phyloP scores from a whole-genome alignment of 257 asterid species.

The Paraleonurus japonicus region DNA sequence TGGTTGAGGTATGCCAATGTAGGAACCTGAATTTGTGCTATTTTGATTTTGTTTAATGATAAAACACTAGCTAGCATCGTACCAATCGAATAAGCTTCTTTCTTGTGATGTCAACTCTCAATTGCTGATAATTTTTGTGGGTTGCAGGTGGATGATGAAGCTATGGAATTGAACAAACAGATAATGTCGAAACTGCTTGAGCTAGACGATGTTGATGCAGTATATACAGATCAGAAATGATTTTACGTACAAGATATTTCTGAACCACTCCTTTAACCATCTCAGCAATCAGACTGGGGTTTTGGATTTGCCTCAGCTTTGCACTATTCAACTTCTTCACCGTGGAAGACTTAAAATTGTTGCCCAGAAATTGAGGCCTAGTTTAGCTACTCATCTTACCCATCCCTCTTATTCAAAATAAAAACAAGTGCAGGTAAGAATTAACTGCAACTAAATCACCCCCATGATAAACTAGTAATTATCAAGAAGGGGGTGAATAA shows the following conservation, averaged over 20 bases:
- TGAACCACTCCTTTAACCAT: neutral
- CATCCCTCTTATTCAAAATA: neutral
- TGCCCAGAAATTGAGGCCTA: neutral
- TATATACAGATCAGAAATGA: conserved; percentile 78
- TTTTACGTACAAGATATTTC: neutral
- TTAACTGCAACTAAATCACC: neutral
- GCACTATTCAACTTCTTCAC: neutral
- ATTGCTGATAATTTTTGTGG: neutral
- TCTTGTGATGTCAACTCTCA: too few species aligned
- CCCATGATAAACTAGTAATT: neutral
- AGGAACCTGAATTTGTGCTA: neutral
- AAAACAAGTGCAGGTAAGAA: neutral
- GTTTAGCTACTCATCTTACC: conserved; percentile 2
- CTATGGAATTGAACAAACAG: conserved; percentile 89
- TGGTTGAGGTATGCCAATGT: conserved; percentile 57
- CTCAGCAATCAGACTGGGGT: conserved; percentile 19
- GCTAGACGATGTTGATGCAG: conserved; percentile 94
- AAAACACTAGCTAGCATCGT: neutral
- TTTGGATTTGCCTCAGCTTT: conserved; percentile 11
- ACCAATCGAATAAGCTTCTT: neutral
- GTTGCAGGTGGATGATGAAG: conserved; percentile 88
- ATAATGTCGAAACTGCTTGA: conserved; percentile 73
- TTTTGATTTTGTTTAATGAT: too few species aligned
- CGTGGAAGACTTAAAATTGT: conserved; percentile 6
- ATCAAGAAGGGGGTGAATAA: too few species aligned